Percentiles rank a stretch among this genome's conserved stretches.
Conservation (phyloP, 2,329 filamentous ascomycete species). For the Neofusicoccum laricinum region DNA sequence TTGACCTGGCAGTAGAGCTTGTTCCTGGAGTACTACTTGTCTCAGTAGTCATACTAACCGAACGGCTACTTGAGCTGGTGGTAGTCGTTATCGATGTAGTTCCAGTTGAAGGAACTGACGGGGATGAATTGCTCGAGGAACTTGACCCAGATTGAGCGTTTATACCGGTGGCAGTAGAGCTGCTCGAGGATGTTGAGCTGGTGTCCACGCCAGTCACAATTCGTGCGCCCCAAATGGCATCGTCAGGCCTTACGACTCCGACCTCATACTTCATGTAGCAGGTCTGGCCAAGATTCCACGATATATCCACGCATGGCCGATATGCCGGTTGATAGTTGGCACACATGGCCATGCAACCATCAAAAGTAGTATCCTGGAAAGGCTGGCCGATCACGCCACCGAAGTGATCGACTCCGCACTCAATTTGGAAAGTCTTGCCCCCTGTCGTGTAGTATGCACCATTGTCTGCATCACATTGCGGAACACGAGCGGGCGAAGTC, state of each 20-base stretch:
- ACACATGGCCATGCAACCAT: background rate
- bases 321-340: background rate
- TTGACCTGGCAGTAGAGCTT: too few species aligned
- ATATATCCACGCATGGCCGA: background rate
- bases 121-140: too few species aligned
- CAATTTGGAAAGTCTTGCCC: background rate
- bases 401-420: background rate
- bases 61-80: too few species aligned
- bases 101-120: too few species aligned
- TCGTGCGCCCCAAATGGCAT: background rate
- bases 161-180: too few species aligned
- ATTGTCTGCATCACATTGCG: background rate
- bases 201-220: background rate
- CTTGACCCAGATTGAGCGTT: too few species aligned
- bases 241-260: background rate
- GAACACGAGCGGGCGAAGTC: background rate
- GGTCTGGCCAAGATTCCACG: background rate
- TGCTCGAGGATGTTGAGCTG: background rate
- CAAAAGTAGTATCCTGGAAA: background rate
- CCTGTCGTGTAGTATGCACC: background rate
- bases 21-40: too few species aligned
- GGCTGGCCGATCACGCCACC: background rate
- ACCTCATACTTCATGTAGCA: constrained; percentile 1
- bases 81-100: too few species aligned
- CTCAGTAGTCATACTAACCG: too few species aligned